A percentile compares a stretch with the other conserved stretches of the same genome.
Conservation (phyloP, 2,329 filamentous ascomycete species). For the Colletotrichum abscissum region DNA sequence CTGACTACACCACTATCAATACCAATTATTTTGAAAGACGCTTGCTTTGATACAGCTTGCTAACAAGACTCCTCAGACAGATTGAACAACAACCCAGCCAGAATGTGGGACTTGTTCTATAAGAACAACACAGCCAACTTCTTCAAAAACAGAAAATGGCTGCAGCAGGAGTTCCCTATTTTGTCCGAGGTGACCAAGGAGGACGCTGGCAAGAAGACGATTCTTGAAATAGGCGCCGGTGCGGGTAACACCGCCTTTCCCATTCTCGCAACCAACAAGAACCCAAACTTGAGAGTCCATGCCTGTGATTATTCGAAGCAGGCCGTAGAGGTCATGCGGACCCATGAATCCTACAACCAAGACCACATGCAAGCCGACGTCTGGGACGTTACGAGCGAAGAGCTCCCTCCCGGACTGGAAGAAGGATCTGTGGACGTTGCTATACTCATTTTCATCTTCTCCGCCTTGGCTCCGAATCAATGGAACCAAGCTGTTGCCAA, state of each 20-base stretch:
- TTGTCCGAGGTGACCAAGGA: slow-evolving; percentile 79
- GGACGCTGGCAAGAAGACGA: slow-evolving; percentile 74
- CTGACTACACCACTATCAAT: slow-evolving; percentile 58
- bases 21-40: slow-evolving; percentile 25
- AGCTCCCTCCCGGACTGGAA: slow-evolving; percentile 79
- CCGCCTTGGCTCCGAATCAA: slow-evolving; percentile 84
- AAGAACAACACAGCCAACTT: slow-evolving; percentile 98
- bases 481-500: slow-evolving; percentile 88
- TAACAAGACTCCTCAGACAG: slow-evolving; percentile 67
- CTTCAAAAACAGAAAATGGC: slow-evolving; percentile 98
- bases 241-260: slow-evolving; percentile 98
- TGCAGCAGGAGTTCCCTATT: slow-evolving; percentile 94
- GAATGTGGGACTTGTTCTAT: slow-evolving; percentile 99
- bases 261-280: slow-evolving; percentile 85
- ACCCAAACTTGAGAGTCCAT: slow-evolving; percentile 83
- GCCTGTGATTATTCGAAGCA: slow-evolving; percentile 97
- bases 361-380: slow-evolving; percentile 86
- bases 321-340: slow-evolving; percentile 92
- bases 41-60: slow-evolving; percentile 40
- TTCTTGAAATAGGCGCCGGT: slow-evolving; percentile 94
- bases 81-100: slow-evolving; percentile 90
- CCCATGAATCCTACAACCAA: slow-evolving; percentile 79
- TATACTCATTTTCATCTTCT: slow-evolving; percentile 97
- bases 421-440: slow-evolving; percentile 91
- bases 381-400: slow-evolving; percentile 85